Conservation (phyloP, 768 basidiomycete genomes). For the Kondoa malvinella region DNA sequence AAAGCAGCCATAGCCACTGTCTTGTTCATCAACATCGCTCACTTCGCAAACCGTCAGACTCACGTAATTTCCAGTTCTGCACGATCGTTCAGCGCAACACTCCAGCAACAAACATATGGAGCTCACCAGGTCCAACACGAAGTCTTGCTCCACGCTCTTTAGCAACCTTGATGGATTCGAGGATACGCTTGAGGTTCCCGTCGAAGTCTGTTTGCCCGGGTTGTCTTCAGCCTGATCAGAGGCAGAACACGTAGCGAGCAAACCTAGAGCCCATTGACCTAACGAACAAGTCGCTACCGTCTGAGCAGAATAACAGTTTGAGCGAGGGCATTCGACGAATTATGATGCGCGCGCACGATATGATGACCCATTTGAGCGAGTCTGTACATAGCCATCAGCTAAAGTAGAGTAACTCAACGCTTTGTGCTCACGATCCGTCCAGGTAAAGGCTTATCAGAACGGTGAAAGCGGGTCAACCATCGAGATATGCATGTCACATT, state of each 20-base stretch:
- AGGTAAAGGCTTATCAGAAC: no score
- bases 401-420: no score
- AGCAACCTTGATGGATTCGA: slow-evolving; percentile 70
- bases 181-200: slow-evolving; percentile 86
- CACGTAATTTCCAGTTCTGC: slow-evolving; percentile 81
- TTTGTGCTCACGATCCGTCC: no score
- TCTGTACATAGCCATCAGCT: no score
- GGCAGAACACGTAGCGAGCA: slow-evolving; percentile 45
- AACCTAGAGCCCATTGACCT: slow-evolving; percentile 95
- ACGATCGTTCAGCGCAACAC: background rate
- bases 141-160: slow-evolving; percentile 74
- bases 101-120: background rate
- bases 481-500: no score
- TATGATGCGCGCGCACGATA: background rate
- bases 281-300: slow-evolving; percentile 30
- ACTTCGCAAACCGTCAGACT: slow-evolving; percentile 21
- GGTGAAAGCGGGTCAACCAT: no score
- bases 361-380: no score
- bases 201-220: background rate
- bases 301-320: background rate
- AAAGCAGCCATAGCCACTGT: slow-evolving; percentile 85
- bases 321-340: background rate
- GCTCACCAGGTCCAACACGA: slow-evolving; percentile 57
- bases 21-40: background rate
- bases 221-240: background rate